phyloP scores from a whole-genome alignment of 371 early-diverging fungal species.

The Caulochytrium protostelioides region DNA sequence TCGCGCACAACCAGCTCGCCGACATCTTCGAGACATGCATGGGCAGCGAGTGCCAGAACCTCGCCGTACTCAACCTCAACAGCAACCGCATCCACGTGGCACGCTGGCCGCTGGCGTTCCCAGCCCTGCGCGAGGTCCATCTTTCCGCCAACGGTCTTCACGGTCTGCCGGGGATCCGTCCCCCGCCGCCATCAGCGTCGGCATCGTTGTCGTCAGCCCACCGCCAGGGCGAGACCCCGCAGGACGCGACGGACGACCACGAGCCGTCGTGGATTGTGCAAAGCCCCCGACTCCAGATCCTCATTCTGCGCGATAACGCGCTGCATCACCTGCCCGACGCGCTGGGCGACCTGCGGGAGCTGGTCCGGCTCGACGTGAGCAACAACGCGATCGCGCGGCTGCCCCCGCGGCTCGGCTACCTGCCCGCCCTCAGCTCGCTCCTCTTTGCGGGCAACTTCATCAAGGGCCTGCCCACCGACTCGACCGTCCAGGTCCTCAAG shows the following conservation, averaged over 20 bases:
- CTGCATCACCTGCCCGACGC: conserved; percentile 30
- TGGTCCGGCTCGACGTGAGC: conserved; percentile 41
- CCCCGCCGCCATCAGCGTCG: conserved; percentile 1
- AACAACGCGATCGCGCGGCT: conserved; percentile 30
- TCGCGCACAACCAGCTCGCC: conserved; percentile 36
- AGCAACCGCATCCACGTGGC: conserved; percentile 24
- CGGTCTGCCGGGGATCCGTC: conserved; percentile 9
- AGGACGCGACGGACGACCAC: no score
- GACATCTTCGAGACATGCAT: conserved; percentile 19
- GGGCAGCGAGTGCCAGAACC: conserved; percentile 14
- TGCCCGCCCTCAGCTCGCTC: conserved; percentile 17
- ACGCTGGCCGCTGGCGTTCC: conserved; percentile 19
- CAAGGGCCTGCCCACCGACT: conserved; percentile 7
- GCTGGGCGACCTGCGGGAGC: conserved; percentile 14
- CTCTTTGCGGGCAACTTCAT: conserved; percentile 9
- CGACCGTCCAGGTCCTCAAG: conserved; percentile 5
- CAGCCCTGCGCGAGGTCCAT: conserved; percentile 30
- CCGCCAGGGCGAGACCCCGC: neutral
- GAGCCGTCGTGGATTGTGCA: no score
- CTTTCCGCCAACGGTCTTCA: conserved; percentile 23
- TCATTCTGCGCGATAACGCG: conserved; percentile 41
- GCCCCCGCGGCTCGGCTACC: conserved; percentile 29
- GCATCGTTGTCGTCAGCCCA: no score
- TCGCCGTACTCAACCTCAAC: conserved; percentile 33
- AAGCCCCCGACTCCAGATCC: conserved; percentile 25